A percentile compares a stretch with the other conserved stretches of the same genome.
Conservation (phyloP, 306 rosid genomes). For the Inga oerstediana region DNA sequence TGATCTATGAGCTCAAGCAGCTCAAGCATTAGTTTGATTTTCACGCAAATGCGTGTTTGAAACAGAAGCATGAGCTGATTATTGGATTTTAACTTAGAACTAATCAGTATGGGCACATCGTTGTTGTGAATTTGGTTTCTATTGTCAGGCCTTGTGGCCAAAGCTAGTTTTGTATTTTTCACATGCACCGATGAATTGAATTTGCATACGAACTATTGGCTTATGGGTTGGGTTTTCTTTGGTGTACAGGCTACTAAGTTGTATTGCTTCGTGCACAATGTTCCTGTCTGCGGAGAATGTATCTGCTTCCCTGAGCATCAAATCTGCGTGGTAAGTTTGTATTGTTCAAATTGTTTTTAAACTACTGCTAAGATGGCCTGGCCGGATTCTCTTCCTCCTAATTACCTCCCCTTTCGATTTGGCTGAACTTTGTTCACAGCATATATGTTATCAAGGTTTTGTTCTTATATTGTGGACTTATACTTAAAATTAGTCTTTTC, state of each 20-base stretch:
- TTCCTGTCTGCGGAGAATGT: conserved; percentile 74
- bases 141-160: neutral
- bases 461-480: neutral
- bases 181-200: neutral
- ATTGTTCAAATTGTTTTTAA: conserved; percentile 10
- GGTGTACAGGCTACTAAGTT: conserved; percentile 69
- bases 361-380: conserved; percentile 1
- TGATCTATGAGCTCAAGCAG: conserved; percentile 35
- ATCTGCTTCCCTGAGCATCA: conserved; percentile 76
- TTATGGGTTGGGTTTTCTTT: conserved; percentile 31
- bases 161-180: neutral
- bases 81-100: neutral
- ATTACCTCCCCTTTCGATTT: neutral
- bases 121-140: conserved; percentile 7
- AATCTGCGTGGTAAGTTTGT: conserved; percentile 76
- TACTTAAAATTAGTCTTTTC: conserved; percentile 3
- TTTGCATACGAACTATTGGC: neutral
- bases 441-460: neutral
- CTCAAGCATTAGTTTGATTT: conserved; percentile 19
- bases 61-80: neutral
- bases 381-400: neutral
- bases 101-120: neutral
- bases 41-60: conserved; percentile 2
- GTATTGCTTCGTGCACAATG: conserved; percentile 75
- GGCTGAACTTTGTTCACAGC: conserved; percentile 19